These are phyloP conservation scores for Epichloe sibirici DNA, from an alignment of 2,329 filamentous ascomycete genomes.

Conservation along the genomic window DNA sequence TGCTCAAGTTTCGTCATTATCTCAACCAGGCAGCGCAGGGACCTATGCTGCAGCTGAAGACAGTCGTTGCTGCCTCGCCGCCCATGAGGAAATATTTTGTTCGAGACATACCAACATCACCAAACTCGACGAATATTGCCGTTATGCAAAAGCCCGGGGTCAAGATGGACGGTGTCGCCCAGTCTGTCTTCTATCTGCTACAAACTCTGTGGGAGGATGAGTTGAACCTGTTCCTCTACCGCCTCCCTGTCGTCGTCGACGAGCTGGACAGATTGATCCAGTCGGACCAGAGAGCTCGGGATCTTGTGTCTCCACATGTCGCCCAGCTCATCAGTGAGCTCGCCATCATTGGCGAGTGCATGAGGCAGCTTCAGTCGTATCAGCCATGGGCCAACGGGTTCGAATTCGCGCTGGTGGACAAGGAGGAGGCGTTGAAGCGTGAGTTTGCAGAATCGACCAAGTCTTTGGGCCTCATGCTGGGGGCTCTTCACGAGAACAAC, in stretches of 20 bases:
- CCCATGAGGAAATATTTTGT: conserved; percentile 24
- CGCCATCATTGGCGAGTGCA: conserved; percentile 31
- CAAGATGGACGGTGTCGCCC: conserved; percentile 12
- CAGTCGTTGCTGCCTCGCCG: conserved; percentile 22
- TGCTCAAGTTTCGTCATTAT: conserved; percentile 28
- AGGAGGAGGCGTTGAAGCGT: conserved; percentile 13
- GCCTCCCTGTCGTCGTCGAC: conserved; percentile 28
- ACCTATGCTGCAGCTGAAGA: conserved; percentile 15
- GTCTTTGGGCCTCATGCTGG: conserved; percentile 7
- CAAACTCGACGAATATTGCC: conserved; percentile 12
- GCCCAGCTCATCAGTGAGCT: conserved; percentile 29
- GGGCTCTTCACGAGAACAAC: conserved; percentile 9
- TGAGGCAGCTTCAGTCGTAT: conserved; percentile 32
- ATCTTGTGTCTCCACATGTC: conserved; percentile 26
- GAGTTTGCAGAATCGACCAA: conserved; percentile 12
- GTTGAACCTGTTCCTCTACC: conserved; percentile 17
- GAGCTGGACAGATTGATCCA: conserved; percentile 34
- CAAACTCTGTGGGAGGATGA: conserved; percentile 25
- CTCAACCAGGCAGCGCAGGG: conserved; percentile 21
- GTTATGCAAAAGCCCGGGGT: conserved; percentile 8
- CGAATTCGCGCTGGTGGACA: conserved; percentile 16
- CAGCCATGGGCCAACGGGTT: conserved; percentile 36
- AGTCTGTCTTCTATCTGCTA: conserved; percentile 25
- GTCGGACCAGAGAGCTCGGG: conserved; percentile 21
- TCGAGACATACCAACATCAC: conserved; percentile 14